These are phyloP conservation scores for Fusarium temperatum DNA, from an alignment of 2,329 filamentous ascomycete genomes.

Conservation along the genomic window DNA sequence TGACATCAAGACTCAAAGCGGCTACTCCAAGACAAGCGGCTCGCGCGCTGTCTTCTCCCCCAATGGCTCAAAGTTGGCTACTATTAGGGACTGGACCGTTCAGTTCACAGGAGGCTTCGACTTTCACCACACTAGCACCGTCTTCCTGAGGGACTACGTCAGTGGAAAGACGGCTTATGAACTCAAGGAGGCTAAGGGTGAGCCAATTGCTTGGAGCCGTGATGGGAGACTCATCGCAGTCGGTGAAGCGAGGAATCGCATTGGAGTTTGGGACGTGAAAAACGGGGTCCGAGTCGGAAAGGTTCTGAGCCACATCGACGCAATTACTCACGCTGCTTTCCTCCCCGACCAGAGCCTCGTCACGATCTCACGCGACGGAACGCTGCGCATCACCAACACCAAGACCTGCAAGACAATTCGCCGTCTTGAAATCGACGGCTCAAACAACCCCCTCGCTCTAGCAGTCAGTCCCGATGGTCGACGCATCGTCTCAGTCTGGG, in stretches of 20 bases:
- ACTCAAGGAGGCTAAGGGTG: slow-evolving; percentile 42
- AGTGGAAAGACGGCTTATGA: slow-evolving; percentile 46
- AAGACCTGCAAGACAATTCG: slow-evolving; percentile 47
- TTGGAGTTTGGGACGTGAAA: slow-evolving; percentile 48
- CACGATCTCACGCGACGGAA: slow-evolving; percentile 51
- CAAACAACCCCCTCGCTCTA: slow-evolving; percentile 46
- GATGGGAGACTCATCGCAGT: slow-evolving; percentile 46
- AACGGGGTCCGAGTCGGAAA: slow-evolving; percentile 43
- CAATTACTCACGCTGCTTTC: slow-evolving; percentile 51
- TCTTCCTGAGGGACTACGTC: slow-evolving; percentile 45
- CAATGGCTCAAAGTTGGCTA: slow-evolving; percentile 38
- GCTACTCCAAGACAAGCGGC: slow-evolving; percentile 46
- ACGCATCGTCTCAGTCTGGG: slow-evolving; percentile 52
- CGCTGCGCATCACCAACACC: slow-evolving; percentile 48
- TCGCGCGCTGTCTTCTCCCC: slow-evolving; percentile 45
- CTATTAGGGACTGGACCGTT: slow-evolving; percentile 45
- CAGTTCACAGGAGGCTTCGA: slow-evolving; percentile 44
- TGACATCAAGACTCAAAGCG: slow-evolving; percentile 39
- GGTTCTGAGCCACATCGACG: slow-evolving; percentile 49
- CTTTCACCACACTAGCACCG: slow-evolving; percentile 43
- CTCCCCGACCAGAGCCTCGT: slow-evolving; percentile 46
- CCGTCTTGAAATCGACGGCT: slow-evolving; percentile 48
- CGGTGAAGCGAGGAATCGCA: slow-evolving; percentile 40
- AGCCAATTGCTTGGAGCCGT: slow-evolving; percentile 47
- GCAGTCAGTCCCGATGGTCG: slow-evolving; percentile 47